Percentiles rank a stretch among this genome's conserved stretches.
These are phyloP conservation scores for Neoarthrinium moseri DNA, from an alignment of 2,329 filamentous ascomycete genomes.

Conservation along the genomic window DNA sequence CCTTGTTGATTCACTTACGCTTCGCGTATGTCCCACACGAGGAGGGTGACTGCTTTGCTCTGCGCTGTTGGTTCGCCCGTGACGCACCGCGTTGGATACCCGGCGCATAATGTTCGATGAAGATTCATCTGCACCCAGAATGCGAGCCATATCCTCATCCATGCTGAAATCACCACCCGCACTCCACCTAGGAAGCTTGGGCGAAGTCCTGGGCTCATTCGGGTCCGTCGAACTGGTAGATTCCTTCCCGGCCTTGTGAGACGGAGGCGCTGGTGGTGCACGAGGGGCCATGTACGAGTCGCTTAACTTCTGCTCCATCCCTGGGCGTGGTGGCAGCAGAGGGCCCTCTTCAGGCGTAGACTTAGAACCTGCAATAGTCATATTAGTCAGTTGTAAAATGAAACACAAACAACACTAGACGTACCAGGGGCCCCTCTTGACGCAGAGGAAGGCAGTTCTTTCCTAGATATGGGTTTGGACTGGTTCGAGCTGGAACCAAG, in stretches of 20 bases:
- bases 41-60: slow-evolving; percentile 47
- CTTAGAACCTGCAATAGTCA: no score
- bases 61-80: slow-evolving; percentile 85
- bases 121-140: slow-evolving; percentile 74
- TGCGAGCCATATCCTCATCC: slow-evolving; percentile 93
- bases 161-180: slow-evolving; percentile 84
- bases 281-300: slow-evolving; percentile 60
- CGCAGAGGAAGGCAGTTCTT: slow-evolving; percentile 54
- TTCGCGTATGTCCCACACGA: slow-evolving; percentile 54
- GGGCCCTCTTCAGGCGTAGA: no score
- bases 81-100: slow-evolving; percentile 90
- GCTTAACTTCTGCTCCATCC: slow-evolving; percentile 40
- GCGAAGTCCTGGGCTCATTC: slow-evolving; percentile 53
- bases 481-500: slow-evolving; percentile 35
- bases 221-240: slow-evolving; percentile 38
- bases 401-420: slow-evolving; percentile 12
- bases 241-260: slow-evolving; percentile 43
- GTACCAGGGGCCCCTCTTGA: slow-evolving; percentile 28
- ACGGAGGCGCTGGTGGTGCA: slow-evolving; percentile 53
- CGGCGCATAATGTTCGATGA: slow-evolving; percentile 80
- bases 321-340: slow-evolving; percentile 24
- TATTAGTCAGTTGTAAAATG: slow-evolving; percentile 15
- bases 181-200: slow-evolving; percentile 72
- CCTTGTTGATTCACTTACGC: slow-evolving; percentile 67
- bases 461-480: slow-evolving; percentile 58